Base-by-base conservation (phyloP, 345 rosid species). In the Pseudoturritis turrita region DNA sequence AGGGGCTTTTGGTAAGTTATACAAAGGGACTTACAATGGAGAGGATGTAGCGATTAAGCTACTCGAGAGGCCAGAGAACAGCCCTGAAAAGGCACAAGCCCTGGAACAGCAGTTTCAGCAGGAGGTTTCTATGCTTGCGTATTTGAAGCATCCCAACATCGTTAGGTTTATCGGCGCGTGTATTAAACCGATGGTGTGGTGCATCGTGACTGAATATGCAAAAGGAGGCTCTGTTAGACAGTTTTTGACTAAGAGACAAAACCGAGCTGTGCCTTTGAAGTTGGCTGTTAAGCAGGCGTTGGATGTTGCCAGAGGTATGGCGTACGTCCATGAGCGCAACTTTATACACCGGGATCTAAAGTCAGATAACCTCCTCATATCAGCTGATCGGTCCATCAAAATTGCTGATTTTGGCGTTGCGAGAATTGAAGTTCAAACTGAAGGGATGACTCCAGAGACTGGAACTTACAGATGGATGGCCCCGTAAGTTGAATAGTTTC, bases 1-100 rank as follows among this genome's bases (percentile, higher is more conserved):
- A 68, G 90, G 90, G 10, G 83, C 88, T n/a, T 86, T 82, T 62
- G 90, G 90, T 41, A 84, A 81, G 62, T 71, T 86, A 41, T 86
- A 78, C 68, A 81, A 31, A 71, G 84, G 84, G 49, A 72, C 79
- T 35, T 81, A 81, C 47, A 75, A 81, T 3, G 84, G 82, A 29
- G 83, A 81, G 19, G 83, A 81, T n/a, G 83, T 81, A n/a, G 83
- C 83, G 3, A 77, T 81, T 61, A 81, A 81, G 79, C 51, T 81
- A 15, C 67, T 81, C 0, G 83, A 77, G 60, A 66, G 77, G 68
- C 79, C 83, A n/a, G 76, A 52, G n/a, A 53, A 41, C 49, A 71
- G 37, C 35, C 83, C 70, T 0, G 81, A 80, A 25, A 77, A 63
- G 47, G 81, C 81, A 12, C 83, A 68, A 49, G 74, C 62, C 43